Conservation (phyloP, 75 land plant species). For the Pinus albicaulis region DNA sequence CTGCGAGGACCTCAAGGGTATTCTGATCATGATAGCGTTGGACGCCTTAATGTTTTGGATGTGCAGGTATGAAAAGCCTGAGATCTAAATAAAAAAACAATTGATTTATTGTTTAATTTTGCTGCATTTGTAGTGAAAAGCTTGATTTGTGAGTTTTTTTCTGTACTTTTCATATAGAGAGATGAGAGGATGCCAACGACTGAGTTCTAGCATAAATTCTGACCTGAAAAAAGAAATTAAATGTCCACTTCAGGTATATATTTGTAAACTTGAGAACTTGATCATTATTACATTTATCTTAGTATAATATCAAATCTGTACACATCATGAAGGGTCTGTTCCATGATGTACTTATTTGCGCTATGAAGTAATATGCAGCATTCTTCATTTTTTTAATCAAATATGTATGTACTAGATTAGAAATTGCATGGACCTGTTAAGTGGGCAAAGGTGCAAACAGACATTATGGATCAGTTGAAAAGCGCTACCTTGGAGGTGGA, state of each 20-base stretch:
- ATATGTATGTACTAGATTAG: not conserved
- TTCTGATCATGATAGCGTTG: slow-evolving; percentile 75
- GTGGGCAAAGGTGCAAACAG: too few relatives aligned
- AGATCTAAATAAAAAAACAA: not conserved
- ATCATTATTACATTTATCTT: not conserved
- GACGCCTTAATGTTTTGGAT: slow-evolving; percentile 93
- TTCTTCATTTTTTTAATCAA: too few relatives aligned
- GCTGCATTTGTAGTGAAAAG: not conserved
- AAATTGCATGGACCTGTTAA: not conserved
- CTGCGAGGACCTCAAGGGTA: slow-evolving; percentile 82
- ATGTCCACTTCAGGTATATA: not conserved
- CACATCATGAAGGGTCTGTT: too few relatives aligned
- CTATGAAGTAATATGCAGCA: too few relatives aligned
- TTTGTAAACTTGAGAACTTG: not conserved
- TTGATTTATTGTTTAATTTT: not conserved
- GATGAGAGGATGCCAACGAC: not conserved
- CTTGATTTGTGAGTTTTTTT: not conserved
- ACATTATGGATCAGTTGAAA: too few relatives aligned
- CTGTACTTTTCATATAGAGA: not conserved
- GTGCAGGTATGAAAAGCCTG: slow-evolving; percentile 60
- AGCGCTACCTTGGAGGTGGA: too few relatives aligned
- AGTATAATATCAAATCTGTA: not conserved
- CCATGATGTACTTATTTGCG: too few relatives aligned
- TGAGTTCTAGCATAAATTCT: not conserved
- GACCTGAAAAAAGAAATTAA: not conserved